A percentile compares a stretch with the other conserved stretches of the same genome.
phyloP scores from a whole-genome alignment of 106 monocot genomes.

The Posidonia australis region DNA sequence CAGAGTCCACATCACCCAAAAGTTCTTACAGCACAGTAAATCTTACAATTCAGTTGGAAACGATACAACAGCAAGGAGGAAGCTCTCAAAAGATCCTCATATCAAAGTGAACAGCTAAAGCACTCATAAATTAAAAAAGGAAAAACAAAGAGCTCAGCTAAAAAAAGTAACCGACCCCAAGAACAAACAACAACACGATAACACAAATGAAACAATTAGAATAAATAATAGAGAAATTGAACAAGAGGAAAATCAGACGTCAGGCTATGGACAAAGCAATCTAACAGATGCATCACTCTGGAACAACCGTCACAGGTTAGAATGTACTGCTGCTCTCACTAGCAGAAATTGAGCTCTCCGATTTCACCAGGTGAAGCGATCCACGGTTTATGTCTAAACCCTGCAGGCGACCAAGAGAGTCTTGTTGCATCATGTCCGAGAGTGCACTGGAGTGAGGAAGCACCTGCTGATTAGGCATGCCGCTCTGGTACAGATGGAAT shows the following conservation, averaged over 20 bases:
- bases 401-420: conserved; percentile 48
- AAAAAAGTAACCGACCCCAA: neutral
- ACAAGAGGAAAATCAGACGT: conserved; percentile 12
- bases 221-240: conserved; percentile 21
- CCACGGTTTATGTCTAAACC: conserved; percentile 67
- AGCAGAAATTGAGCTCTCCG: conserved; percentile 62
- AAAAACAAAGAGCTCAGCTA: too few relatives aligned
- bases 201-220: conserved; percentile 29
- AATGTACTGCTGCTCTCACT: conserved; percentile 80
- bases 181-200: neutral
- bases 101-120: too few relatives aligned
- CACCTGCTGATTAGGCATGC: conserved; percentile 26
- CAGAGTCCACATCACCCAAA: too few relatives aligned
- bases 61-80: too few relatives aligned
- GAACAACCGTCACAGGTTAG: conserved; percentile 15
- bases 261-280: conserved; percentile 53
- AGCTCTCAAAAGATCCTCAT: too few relatives aligned
- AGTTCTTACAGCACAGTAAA: too few relatives aligned
- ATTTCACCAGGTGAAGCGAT: conserved; percentile 37
- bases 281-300: conserved; percentile 4
- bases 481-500: conserved; percentile 20
- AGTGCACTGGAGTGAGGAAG: conserved; percentile 23
- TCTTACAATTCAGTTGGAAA: too few relatives aligned
- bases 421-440: conserved; percentile 64
- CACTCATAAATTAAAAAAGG: too few relatives aligned